Evolutionary conservation across 345 rosid species (phyloP), one percentile per base, ranked within the genome.

Genomic region (Citrus sinensis): DNA sequence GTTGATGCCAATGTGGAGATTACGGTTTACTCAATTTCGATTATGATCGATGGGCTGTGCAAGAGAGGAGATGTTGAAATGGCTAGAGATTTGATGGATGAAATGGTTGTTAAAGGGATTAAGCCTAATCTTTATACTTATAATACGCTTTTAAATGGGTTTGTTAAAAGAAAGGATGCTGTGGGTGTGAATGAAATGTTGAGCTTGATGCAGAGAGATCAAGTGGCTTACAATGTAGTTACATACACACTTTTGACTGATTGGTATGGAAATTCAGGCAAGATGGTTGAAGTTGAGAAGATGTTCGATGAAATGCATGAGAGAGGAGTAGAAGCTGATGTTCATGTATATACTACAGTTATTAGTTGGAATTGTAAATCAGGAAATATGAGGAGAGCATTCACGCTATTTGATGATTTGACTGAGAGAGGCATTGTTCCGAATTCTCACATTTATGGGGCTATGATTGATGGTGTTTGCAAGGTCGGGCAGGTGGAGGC

Each of bases 241-340:
- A 90, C 98, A 0, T 93, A 86, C 80, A 86, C 98, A 8, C 80
- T 88, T 76, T 71, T 93, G 87, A 87, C 88, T 0, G 88, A 85
- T 29, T 62, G 87, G 87, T 66, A 85, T 70, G 85, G 75, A 0
- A 81, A 81, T 55, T 75, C 56, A 1, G 88, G 91, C 66, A 87
- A 82, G 74, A 77, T 87, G 71, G 80, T 10, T 16, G 90, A 90
- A 34, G 97, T 85, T 6, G 92, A 90, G 87, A 87, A 81, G 56
- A 22, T 92, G 92, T 93, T 93, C 24, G 86, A 85, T 55, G 93
- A 93, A 88, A 93, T 95, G 94, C 82, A 84, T 78, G 89, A 87
- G 77, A 91, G 85, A 82, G 89, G 87, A 22, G 66, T 90, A 42
- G 87, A 85, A 71, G 75, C 78, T 0, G 98, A 92, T 79, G 24